Conservation (phyloP, 345 rosid genomes). For the Theobroma cacao region DNA sequence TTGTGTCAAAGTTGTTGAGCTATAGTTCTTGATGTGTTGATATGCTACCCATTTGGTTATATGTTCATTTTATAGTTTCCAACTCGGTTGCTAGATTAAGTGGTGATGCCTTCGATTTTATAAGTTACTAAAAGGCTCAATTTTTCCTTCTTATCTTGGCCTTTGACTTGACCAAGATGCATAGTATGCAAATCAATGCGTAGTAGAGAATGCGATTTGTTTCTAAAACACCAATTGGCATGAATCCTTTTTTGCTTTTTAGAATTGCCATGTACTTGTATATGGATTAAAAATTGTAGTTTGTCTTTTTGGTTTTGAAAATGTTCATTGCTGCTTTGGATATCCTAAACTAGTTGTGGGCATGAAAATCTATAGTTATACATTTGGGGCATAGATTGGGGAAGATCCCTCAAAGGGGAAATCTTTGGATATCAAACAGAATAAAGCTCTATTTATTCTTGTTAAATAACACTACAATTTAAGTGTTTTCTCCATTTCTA, state of each 20-base stretch:
- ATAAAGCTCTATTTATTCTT: not conserved
- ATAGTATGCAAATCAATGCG: not conserved
- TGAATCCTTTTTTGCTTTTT: not conserved
- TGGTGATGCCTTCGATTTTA: not conserved
- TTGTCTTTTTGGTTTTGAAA: not conserved
- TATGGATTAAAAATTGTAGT: not conserved
- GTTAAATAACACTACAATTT: not conserved
- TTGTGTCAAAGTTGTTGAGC: not conserved
- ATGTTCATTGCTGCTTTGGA: not conserved
- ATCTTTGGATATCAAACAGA: not conserved
- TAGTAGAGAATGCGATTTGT: not conserved
- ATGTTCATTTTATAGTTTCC: not conserved
- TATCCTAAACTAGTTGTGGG: not conserved
- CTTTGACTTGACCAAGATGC: not conserved
- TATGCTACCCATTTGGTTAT: not conserved
- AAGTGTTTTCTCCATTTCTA: not conserved
- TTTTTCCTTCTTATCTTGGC: not conserved
- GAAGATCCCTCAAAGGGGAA: not conserved
- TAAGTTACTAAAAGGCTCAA: not conserved
- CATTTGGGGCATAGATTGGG: not conserved
- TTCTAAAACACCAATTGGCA: not conserved
- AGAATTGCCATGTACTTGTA: not conserved
- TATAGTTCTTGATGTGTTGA: not conserved
- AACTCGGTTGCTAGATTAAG: not conserved
- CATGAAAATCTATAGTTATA: not conserved